Evolutionary conservation across 2,329 filamentous ascomycete species (phyloP).

Genomic region (Nannizziopsis arthrosporioides): DNA sequence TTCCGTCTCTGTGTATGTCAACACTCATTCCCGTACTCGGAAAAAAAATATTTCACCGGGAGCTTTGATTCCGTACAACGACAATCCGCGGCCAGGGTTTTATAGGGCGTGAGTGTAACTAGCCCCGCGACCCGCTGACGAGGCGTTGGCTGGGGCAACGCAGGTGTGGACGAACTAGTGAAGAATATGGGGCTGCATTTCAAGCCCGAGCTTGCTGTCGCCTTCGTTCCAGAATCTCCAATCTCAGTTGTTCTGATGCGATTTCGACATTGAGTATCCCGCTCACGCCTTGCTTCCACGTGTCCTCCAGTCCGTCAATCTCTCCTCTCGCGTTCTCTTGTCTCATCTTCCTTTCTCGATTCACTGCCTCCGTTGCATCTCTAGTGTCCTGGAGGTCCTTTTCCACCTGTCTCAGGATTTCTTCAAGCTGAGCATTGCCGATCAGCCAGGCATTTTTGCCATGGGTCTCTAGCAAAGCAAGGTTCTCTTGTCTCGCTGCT

Average conservation of each 20-base stretch:
- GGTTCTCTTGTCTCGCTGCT: conserved; percentile 45
- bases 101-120: too few relatives aligned
- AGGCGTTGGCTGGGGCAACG: too few relatives aligned
- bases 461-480: conserved; percentile 63
- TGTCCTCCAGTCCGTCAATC: conserved; percentile 59
- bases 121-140: too few relatives aligned
- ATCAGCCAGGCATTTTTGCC: conserved; percentile 90
- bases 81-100: too few relatives aligned
- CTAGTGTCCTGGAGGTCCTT: conserved; percentile 58
- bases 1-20: too few relatives aligned
- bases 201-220: conserved; percentile 23
- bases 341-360: conserved; percentile 53
- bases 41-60: too few relatives aligned
- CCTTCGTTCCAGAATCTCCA: conserved; percentile 54
- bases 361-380: conserved; percentile 60
- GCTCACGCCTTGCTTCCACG: conserved; percentile 68
- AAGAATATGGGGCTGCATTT: conserved; percentile 1
- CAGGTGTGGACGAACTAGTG: neutral
- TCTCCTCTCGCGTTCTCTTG: conserved; percentile 66
- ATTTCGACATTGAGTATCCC: conserved; percentile 76
- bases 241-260: conserved; percentile 60
- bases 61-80: too few relatives aligned
- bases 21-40: too few relatives aligned
- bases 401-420: conserved; percentile 57
- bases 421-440: conserved; percentile 68